Percentiles rank a stretch among this genome's conserved stretches.
Conservation (phyloP, 164 flowering plant genomes). For the Macadamia integrifolia region DNA sequence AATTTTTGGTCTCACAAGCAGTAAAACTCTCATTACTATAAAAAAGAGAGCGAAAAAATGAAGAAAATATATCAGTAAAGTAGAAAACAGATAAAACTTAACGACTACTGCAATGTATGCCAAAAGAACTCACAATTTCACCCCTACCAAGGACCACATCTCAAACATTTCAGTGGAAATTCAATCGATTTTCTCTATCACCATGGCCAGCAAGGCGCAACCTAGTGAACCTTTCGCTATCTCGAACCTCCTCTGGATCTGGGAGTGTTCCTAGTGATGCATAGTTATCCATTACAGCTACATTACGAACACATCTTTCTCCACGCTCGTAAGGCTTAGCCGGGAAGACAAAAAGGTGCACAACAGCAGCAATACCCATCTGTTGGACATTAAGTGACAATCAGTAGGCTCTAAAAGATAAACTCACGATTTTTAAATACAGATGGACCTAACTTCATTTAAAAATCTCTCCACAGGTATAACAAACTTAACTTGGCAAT, state of each 20-base stretch:
- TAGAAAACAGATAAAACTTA: not conserved
- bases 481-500: too few species aligned
- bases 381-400: slow-evolving; percentile 17
- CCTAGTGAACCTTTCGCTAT: slow-evolving; percentile 60
- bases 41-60: too few species aligned
- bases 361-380: slow-evolving; percentile 98
- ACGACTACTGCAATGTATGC: not conserved
- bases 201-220: slow-evolving; percentile 45
- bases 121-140: slow-evolving; percentile 64
- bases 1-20: not conserved
- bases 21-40: not conserved
- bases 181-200: slow-evolving; percentile 60
- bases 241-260: slow-evolving; percentile 93
- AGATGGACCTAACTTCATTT: too few species aligned
- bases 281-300: slow-evolving; percentile 85
- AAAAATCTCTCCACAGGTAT: too few species aligned
- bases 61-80: not conserved
- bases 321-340: slow-evolving; percentile 90
- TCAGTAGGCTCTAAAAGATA: not conserved
- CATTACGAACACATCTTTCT: slow-evolving; percentile 93
- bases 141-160: slow-evolving; percentile 97
- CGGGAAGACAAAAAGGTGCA: slow-evolving; percentile 90
- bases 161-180: slow-evolving; percentile 80
- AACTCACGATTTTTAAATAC: not conserved
- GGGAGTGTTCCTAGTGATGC: slow-evolving; percentile 81